Evolutionary conservation across 2,329 filamentous ascomycete genomes (phyloP).

Genomic region (Trichoderma afroharzianum): DNA sequence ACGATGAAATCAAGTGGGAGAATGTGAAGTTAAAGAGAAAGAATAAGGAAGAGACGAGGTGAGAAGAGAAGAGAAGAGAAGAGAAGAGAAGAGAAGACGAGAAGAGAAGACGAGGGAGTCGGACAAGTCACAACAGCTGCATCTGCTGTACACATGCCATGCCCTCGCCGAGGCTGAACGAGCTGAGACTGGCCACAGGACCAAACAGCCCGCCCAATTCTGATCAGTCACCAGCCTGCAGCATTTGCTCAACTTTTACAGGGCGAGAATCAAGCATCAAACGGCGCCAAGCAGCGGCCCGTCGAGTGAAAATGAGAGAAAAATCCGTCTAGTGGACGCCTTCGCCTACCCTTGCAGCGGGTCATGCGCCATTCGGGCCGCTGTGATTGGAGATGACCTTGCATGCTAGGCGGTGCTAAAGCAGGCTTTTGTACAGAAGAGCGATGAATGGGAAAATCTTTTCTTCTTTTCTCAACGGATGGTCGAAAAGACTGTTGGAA

Average conservation of each 20-base stretch:
- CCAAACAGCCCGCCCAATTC: not conserved
- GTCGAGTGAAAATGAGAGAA: not conserved
- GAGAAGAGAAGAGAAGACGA: not conserved
- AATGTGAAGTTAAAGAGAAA: no score
- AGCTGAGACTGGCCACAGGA: not conserved
- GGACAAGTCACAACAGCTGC: not conserved
- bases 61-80: not conserved
- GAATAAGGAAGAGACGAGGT: no score
- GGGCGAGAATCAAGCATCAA: not conserved
- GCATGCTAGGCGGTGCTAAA: not conserved
- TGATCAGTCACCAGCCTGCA: not conserved
- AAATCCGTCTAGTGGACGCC: not conserved
- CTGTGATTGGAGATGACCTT: not conserved
- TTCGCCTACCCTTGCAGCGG: not conserved
- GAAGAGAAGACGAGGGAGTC: not conserved
- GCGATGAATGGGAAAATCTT: not conserved
- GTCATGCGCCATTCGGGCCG: not conserved
- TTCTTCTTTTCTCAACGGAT: not conserved
- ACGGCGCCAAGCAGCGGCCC: not conserved
- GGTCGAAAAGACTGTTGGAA: not conserved
- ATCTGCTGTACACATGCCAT: not conserved
- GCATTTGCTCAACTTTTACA: not conserved
- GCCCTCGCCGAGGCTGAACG: not conserved
- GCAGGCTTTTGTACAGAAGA: not conserved
- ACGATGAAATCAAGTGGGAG: no score